phyloP scores from a whole-genome alignment of 768 basidiomycete species.

The Mycena polygramma region DNA sequence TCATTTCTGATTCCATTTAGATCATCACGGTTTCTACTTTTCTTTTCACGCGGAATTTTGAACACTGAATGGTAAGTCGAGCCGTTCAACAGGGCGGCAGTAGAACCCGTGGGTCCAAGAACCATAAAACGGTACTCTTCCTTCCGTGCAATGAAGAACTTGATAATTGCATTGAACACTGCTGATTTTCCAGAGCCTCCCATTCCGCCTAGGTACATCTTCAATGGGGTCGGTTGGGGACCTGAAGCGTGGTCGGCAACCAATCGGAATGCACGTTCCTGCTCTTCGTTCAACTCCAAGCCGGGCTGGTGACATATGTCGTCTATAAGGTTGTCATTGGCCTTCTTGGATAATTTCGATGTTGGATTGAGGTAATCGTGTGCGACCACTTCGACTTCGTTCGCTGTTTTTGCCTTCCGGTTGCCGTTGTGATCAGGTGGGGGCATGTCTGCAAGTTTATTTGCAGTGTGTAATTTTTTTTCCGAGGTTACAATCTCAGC shows the following conservation, averaged over 20 bases:
- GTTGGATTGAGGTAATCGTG: constrained; percentile 24
- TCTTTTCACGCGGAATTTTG: background rate
- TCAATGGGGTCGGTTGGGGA: constrained; percentile 34
- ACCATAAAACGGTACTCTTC: constrained; percentile 42
- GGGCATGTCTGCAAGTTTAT: constrained; percentile 3
- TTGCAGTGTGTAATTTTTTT: background rate
- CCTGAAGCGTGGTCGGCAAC: constrained; percentile 40
- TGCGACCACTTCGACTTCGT: constrained; percentile 19
- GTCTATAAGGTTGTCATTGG: background rate
- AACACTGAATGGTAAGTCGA: constrained; percentile 52
- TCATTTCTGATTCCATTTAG: constrained; percentile 7
- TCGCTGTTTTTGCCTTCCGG: no score
- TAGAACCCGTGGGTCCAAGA: constrained; percentile 50
- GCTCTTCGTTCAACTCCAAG: constrained; percentile 47
- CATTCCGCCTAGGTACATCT: constrained; percentile 51
- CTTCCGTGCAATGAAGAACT: constrained; percentile 39
- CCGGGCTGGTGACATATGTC: background rate
- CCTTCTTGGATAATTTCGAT: constrained; percentile 1
- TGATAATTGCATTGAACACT: constrained; percentile 43
- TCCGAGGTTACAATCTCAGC: background rate
- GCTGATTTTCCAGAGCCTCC: constrained; percentile 49
- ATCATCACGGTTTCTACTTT: background rate
- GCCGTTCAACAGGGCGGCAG: constrained; percentile 49
- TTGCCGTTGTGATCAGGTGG: background rate
- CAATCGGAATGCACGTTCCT: constrained; percentile 48